Conservation (phyloP, 1,284 basidiomycete species). For the Trichosporon faecale region DNA sequence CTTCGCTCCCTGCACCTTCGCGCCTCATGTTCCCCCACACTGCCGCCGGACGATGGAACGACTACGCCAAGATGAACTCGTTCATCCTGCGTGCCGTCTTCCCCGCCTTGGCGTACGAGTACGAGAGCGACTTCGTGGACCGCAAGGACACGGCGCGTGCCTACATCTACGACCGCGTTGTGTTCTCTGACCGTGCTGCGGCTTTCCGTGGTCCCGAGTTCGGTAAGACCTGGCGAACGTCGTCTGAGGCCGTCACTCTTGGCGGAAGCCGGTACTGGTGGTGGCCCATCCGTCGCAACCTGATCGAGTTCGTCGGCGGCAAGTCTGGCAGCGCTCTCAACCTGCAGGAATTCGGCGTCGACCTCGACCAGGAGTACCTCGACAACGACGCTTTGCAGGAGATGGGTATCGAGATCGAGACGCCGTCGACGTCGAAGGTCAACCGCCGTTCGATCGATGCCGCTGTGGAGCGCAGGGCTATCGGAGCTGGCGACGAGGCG, state of each 20-base stretch:
- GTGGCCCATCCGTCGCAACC: constrained; percentile 67
- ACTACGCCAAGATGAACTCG: constrained; percentile 67
- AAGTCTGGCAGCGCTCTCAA: constrained; percentile 17
- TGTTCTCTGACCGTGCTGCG: constrained; percentile 77
- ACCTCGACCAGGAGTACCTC: constrained; percentile 23
- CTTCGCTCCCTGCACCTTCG: constrained; percentile 64
- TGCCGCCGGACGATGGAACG: constrained; percentile 73
- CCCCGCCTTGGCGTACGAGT: constrained; percentile 62
- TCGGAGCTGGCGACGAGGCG: neutral
- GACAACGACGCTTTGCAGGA: constrained; percentile 36
- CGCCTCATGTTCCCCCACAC: constrained; percentile 71
- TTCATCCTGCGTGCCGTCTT: constrained; percentile 73
- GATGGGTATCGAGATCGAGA: constrained; percentile 7
- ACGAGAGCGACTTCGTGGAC: constrained; percentile 58
- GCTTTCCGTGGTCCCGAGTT: constrained; percentile 69
- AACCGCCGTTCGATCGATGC: neutral
- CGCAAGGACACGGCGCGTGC: constrained; percentile 65
- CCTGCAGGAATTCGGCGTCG: constrained; percentile 47
- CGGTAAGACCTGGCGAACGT: constrained; percentile 67
- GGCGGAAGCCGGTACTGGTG: constrained; percentile 76
- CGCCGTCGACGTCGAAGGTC: neutral
- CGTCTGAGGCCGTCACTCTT: constrained; percentile 67
- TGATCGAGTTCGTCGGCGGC: constrained; percentile 65
- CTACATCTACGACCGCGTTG: constrained; percentile 75
- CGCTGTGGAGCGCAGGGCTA: neutral